A percentile compares a stretch with the other conserved stretches of the same genome.
Conservation (phyloP, 2,329 filamentous ascomycete genomes). For the Trichoderma sp. region DNA sequence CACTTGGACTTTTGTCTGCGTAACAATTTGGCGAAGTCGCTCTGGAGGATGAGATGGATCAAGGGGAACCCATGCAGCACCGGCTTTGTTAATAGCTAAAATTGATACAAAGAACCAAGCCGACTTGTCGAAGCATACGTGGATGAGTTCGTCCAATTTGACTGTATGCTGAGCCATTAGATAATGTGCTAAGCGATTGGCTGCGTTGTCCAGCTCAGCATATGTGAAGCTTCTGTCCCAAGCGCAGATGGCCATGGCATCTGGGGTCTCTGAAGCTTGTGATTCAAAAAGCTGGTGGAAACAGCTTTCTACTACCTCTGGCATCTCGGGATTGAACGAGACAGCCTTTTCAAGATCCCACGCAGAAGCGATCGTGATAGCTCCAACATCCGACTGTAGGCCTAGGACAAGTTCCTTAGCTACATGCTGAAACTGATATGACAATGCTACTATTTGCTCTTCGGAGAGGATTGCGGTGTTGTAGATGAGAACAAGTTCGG, state of each 20-base stretch:
- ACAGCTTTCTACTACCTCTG: not conserved
- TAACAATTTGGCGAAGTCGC: conserved; percentile 3
- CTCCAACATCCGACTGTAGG: not conserved
- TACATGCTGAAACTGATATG: not conserved
- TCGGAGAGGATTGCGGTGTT: not conserved
- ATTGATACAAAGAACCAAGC: conserved; percentile 25
- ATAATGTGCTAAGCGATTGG: conserved; percentile 20
- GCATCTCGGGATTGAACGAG: not conserved
- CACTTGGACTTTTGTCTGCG: not conserved
- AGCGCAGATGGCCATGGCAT: not conserved
- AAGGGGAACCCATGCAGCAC: conserved; percentile 25
- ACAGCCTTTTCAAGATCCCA: not conserved
- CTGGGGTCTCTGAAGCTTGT: not conserved
- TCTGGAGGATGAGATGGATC: conserved; percentile 19
- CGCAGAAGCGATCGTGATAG: not conserved
- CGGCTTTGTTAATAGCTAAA: conserved; percentile 25
- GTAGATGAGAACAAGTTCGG: conserved; percentile 8
- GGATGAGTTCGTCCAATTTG: conserved; percentile 4
- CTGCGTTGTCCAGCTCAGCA: conserved; percentile 32
- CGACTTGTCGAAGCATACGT: conserved; percentile 20
- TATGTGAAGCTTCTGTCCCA: conserved; percentile 40
- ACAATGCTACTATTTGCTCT: not conserved
- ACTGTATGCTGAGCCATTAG: conserved; percentile 23
- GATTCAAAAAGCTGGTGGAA: conserved; percentile 14
- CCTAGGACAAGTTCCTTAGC: not conserved